Evolutionary conservation across 2,329 filamentous ascomycete species (phyloP).

Genomic region (Penicillium sp.): DNA sequence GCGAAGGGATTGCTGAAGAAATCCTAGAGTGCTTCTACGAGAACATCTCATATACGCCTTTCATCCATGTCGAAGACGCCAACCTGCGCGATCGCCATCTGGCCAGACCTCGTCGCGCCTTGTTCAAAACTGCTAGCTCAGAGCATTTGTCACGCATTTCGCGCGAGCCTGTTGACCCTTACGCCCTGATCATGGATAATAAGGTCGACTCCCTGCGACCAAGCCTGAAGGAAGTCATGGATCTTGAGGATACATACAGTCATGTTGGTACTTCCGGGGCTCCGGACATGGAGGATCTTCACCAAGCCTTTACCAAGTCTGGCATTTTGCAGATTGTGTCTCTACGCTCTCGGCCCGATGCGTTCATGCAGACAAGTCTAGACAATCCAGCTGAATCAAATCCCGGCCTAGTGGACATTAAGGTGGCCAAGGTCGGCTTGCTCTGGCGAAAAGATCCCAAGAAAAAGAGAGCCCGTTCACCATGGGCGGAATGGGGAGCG

Average conservation of each 20-base stretch:
- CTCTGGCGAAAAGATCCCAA: constrained; percentile 92
- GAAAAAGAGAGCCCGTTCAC: constrained; percentile 88
- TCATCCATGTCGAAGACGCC: constrained; percentile 94
- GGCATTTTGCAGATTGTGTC: constrained; percentile 94
- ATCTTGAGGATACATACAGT: constrained; percentile 83
- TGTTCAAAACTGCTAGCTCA: constrained; percentile 61
- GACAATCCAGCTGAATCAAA: constrained; percentile 81
- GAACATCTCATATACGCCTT: constrained; percentile 96
- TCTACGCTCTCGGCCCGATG: constrained; percentile 84
- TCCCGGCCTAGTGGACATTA: constrained; percentile 92
- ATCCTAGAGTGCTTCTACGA: constrained; percentile 96
- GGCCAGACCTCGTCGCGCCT: constrained; percentile 65
- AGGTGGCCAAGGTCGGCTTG: constrained; percentile 90
- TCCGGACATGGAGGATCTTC: constrained; percentile 74
- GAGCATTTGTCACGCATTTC: constrained; percentile 61
- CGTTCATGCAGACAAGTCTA: constrained; percentile 85
- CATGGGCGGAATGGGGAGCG: constrained; percentile 98
- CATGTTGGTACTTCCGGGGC: constrained; percentile 72
- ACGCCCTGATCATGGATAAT: constrained; percentile 85
- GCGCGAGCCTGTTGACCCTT: constrained; percentile 89
- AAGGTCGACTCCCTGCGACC: constrained; percentile 79
- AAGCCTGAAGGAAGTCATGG: constrained; percentile 84
- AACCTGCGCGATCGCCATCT: constrained; percentile 65
- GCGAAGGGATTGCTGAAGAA: constrained; percentile 88
- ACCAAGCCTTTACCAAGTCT: constrained; percentile 84